phyloP scores from a whole-genome alignment of 1,284 basidiomycete species.

The Trametes pubescens region DNA sequence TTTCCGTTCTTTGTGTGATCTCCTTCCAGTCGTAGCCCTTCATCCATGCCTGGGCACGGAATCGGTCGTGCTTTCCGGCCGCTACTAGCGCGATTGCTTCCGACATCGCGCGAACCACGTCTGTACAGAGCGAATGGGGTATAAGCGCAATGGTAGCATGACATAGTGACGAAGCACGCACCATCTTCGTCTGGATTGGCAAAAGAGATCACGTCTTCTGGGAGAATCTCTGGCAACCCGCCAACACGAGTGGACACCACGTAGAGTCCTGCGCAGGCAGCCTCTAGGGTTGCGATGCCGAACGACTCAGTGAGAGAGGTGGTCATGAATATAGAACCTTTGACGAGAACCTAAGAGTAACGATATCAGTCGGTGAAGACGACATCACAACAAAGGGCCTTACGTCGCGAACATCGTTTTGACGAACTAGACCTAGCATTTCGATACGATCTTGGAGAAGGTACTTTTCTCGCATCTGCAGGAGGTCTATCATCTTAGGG shows the following conservation, averaged over 20 bases:
- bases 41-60: slow-evolving; percentile 80
- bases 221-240: slow-evolving; percentile 95
- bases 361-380: background rate
- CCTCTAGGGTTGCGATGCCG: slow-evolving; percentile 96
- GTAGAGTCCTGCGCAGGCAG: slow-evolving; percentile 93
- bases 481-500: slow-evolving; percentile 93
- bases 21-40: slow-evolving; percentile 86
- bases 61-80: slow-evolving; percentile 78
- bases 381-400: slow-evolving; percentile 36
- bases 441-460: slow-evolving; percentile 91
- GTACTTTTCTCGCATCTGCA: slow-evolving; percentile 95
- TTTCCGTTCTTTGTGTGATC: slow-evolving; percentile 84
- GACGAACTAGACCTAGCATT: slow-evolving; percentile 84
- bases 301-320: slow-evolving; percentile 97
- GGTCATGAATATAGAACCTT: slow-evolving; percentile 93
- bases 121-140: slow-evolving; percentile 49
- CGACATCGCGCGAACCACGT: slow-evolving; percentile 85
- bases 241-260: slow-evolving; percentile 96
- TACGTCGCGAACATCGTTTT: slow-evolving; percentile 85
- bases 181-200: slow-evolving; percentile 88
- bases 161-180: slow-evolving; percentile 35
- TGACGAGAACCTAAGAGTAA: slow-evolving; percentile 70
- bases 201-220: slow-evolving; percentile 93
- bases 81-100: slow-evolving; percentile 81
- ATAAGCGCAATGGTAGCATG: background rate